These are phyloP conservation scores for Microbotryum saponariae DNA, from an alignment of 1,284 basidiomycete species.

Conservation along the genomic window DNA sequence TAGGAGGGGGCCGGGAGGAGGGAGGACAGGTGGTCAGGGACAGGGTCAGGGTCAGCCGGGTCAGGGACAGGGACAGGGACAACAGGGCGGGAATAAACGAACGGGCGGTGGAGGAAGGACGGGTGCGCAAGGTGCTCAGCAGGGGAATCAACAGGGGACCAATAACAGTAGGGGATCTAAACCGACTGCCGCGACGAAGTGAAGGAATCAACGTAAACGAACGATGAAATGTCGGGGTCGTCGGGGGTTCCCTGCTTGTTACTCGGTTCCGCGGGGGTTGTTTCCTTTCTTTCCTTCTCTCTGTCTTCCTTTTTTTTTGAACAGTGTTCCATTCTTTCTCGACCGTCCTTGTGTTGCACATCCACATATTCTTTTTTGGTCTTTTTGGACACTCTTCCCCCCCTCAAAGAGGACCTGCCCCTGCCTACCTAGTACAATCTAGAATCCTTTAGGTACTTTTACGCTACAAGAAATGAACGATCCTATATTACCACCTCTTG, in stretches of 20 bases:
- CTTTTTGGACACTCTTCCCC: too few relatives aligned
- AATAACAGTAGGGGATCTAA: too few relatives aligned
- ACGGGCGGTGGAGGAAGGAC: slow-evolving; percentile 57
- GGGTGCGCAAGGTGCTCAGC: slow-evolving; percentile 49
- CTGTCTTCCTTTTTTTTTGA: background rate
- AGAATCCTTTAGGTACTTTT: too few relatives aligned
- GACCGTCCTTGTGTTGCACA: background rate
- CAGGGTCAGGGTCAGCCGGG: background rate
- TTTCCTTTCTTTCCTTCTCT: background rate
- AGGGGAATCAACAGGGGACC: background rate
- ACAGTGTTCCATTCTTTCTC: background rate
- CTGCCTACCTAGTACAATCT: too few relatives aligned
- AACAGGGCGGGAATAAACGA: background rate
- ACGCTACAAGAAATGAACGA: too few relatives aligned
- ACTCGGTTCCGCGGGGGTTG: too few relatives aligned
- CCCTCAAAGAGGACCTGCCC: too few relatives aligned
- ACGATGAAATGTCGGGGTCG: background rate
- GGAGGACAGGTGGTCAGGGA: background rate
- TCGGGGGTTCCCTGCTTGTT: background rate
- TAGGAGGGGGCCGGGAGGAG: background rate
- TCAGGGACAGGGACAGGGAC: background rate
- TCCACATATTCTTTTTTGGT: too few relatives aligned
- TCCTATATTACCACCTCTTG: too few relatives aligned
- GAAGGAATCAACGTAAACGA: background rate
- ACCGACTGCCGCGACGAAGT: too few relatives aligned